Conservation (phyloP, 306 rosid species). For the Cicer arietinum region DNA sequence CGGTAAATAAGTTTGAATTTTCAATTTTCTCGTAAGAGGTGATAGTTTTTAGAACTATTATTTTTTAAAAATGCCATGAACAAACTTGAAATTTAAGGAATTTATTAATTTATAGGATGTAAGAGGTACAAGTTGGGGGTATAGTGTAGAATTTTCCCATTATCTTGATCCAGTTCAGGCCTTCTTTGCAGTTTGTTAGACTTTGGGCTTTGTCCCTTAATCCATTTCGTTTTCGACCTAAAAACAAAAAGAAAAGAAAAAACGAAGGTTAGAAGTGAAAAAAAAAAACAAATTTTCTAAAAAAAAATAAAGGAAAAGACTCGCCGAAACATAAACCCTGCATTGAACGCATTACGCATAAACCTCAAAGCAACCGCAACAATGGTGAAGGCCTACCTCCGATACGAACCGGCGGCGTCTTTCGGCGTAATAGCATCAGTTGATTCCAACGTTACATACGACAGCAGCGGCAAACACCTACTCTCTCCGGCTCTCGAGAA, state of each 20-base stretch:
- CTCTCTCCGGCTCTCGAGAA: slow-evolving; percentile 92
- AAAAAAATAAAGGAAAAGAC: background rate
- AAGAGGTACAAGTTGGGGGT: no score
- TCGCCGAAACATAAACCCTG: slow-evolving; percentile 41
- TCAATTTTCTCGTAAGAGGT: no score
- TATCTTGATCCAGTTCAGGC: no score
- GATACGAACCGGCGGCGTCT: slow-evolving; percentile 77
- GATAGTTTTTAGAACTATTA: no score
- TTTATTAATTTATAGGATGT: no score
- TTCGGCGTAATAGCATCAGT: slow-evolving; percentile 86
- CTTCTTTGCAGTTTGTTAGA: no score
- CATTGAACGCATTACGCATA: slow-evolving; percentile 37
- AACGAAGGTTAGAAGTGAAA: background rate
- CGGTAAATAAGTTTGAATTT: no score
- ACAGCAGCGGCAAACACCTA: slow-evolving; percentile 80
- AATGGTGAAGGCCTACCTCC: slow-evolving; percentile 93
- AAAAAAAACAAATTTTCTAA: background rate
- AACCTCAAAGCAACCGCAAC: slow-evolving; percentile 42
- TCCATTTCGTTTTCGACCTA: no score
- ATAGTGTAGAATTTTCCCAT: no score
- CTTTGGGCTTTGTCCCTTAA: no score
- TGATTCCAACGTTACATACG: slow-evolving; percentile 75
- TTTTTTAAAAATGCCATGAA: no score
- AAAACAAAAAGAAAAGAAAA: background rate
- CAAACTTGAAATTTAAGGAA: no score